Percentiles rank a stretch among this genome's conserved stretches.
Conservation (phyloP, 2,329 filamentous ascomycete genomes). For the Alternaria metachromatica region DNA sequence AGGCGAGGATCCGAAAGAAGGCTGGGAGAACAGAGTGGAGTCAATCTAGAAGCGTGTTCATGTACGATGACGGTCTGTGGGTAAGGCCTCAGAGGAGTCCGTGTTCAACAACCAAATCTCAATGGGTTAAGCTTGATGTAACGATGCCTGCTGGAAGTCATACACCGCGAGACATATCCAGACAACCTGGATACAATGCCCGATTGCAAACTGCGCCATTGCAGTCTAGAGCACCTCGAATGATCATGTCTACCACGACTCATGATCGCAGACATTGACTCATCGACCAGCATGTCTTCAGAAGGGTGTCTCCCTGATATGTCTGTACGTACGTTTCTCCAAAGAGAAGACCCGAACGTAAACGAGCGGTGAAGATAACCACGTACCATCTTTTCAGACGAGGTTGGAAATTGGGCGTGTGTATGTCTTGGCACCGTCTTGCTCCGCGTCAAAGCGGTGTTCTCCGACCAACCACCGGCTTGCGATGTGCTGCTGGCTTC, state of each 20-base stretch:
- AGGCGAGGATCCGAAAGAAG: neutral
- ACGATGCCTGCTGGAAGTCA: neutral
- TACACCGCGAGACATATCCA: neutral
- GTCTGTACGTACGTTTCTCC: neutral
- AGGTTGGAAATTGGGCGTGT: neutral
- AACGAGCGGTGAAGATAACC: neutral
- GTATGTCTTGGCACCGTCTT: neutral
- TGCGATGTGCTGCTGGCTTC: neutral
- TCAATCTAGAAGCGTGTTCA: conserved; percentile 2
- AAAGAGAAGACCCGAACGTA: neutral
- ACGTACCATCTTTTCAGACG: neutral
- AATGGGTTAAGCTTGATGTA: neutral
- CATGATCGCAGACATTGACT: neutral
- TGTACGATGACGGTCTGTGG: conserved; percentile 7
- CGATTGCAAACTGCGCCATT: neutral
- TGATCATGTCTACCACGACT: neutral
- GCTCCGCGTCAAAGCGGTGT: neutral
- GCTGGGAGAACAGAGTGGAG: neutral
- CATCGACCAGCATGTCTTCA: neutral
- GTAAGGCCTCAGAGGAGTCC: neutral
- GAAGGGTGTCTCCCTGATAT: neutral
- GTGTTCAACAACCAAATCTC: neutral
- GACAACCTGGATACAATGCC: neutral
- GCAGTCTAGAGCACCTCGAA: neutral
- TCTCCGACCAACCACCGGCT: neutral